Conservation (phyloP, 768 basidiomycete species). For the Strobilomyces confusus region DNA sequence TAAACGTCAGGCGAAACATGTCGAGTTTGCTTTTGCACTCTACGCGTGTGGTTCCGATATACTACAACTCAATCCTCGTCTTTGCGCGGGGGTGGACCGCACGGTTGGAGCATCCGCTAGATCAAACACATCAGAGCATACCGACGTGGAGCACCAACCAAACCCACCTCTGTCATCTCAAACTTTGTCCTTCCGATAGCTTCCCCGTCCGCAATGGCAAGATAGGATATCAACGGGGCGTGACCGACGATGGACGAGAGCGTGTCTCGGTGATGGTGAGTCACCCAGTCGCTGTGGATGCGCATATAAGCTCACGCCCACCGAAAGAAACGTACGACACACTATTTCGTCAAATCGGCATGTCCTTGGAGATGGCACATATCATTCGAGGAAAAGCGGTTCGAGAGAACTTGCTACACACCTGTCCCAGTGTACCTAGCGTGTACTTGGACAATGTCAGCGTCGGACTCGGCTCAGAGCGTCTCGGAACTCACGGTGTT, state of each 20-base stretch:
- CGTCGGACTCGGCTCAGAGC: neutral
- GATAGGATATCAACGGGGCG: conserved; percentile 76
- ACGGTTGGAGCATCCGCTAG: conserved; percentile 92
- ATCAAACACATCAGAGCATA: conserved; percentile 23
- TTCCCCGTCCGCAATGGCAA: conserved; percentile 93
- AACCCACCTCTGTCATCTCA: conserved; percentile 88
- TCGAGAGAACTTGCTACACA: conserved; percentile 33
- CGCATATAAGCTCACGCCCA: conserved; percentile 11
- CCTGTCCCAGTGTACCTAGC: conserved; percentile 95
- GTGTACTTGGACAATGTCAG: conserved; percentile 58
- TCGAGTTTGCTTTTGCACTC: too few relatives aligned
- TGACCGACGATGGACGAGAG: conserved; percentile 91
- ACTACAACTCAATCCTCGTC: conserved; percentile 60
- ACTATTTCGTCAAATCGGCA: conserved; percentile 96
- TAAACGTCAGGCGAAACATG: neutral
- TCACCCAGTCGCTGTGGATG: conserved; percentile 83
- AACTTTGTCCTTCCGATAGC: conserved; percentile 85
- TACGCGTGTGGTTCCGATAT: neutral
- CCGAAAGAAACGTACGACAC: conserved; percentile 29
- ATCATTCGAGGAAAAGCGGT: conserved; percentile 9
- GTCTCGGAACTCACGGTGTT: conserved; percentile 66
- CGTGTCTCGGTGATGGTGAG: conserved; percentile 97
- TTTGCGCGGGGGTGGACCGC: conserved; percentile 87
- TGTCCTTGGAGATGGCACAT: conserved; percentile 55
- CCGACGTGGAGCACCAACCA: neutral